Evolutionary conservation across 2,329 filamentous ascomycete genomes (phyloP), one percentile per base, ranked within the genome.

Genomic region (Fusarium nisikadoi): DNA sequence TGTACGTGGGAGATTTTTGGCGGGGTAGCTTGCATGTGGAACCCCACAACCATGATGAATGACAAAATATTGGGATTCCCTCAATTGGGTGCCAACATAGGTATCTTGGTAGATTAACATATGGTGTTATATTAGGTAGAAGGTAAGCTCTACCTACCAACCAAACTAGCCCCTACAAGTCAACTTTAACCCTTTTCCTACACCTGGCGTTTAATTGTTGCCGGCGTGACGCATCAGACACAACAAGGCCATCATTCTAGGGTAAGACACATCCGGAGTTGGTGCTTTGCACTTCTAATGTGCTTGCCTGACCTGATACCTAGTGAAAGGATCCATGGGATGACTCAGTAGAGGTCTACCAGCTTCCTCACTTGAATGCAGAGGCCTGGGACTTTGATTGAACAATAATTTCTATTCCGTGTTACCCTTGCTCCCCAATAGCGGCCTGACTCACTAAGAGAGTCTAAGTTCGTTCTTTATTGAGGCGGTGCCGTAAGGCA

Each of bases 401-500:
- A 57, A 45, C 49, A 56, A 52, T 29, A 29, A 23, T 41, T 39
- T 41, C 42, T 33, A n/a, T 14, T 17, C 36, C 46, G 31, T 33
- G 31, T 31, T 36, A 43, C 39, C 19, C 36, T 62, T 58, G 35
- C 46, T 52, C 43, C 39, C 45, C n/a, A 29, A 55, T 43, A 57
- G 31, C 62, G 70, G 71, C 69, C 72, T 75, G 72, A 76, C 68
- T 76, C 75, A 76, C 62, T 33, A 42, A 38, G n/a, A 53, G 52
- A 39, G 43, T 19, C 29, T 45, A 49, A 62, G 35, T 36, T 25
- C 31, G n/a, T 39, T 38, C 39, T 27, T 31, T 43, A 46, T 57
- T 75, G 75, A 73, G 75, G 75, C 75, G 75, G 75, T 77, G 73
- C 75, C 33, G 39, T 61, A 68, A 75, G 75, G 75, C 75, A 77